These are phyloP conservation scores for Xerocomus spinulosus DNA, from an alignment of 768 basidiomycete genomes.

Conservation along the genomic window DNA sequence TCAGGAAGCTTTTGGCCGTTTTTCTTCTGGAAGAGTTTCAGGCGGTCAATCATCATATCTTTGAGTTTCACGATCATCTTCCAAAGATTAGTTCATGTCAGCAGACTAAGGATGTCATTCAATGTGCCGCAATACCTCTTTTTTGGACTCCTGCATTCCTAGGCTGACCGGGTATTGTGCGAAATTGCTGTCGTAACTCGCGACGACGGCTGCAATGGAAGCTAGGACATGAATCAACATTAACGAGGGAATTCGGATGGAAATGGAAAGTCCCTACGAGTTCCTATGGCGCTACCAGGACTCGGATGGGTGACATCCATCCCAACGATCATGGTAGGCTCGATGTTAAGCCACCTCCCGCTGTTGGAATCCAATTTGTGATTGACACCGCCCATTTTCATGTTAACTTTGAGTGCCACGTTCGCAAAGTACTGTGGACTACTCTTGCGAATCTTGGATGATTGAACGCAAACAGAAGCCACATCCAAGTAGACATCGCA, in stretches of 20 bases:
- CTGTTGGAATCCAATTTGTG: conserved; percentile 41
- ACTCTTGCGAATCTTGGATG: conserved; percentile 65
- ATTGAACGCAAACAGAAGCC: conserved; percentile 69
- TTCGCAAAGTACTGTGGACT: conserved; percentile 52
- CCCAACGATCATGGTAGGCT: conserved; percentile 51
- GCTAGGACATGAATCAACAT: conserved; percentile 19
- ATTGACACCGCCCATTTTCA: conserved; percentile 53
- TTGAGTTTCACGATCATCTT: conserved; percentile 48
- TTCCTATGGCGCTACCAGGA: conserved; percentile 56
- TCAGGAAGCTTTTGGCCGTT: conserved; percentile 37
- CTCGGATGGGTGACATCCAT: conserved; percentile 78
- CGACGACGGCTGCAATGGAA: conserved; percentile 53
- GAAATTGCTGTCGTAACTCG: conserved; percentile 40
- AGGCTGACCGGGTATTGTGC: conserved; percentile 50
- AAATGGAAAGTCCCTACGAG: conserved; percentile 26
- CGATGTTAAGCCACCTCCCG: conserved; percentile 34
- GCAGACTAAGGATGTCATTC: background rate
- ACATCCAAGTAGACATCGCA: conserved; percentile 48
- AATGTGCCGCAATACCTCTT: conserved; percentile 49
- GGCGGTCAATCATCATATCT: conserved; percentile 46
- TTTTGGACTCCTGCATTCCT: conserved; percentile 52
- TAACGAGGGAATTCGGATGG: background rate
- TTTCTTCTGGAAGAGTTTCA: conserved; percentile 36
- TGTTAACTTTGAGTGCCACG: conserved; percentile 52
- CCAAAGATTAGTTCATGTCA: background rate